Conservation (phyloP, 495 filamentous ascomycete genomes). For the Neurospora discreta region DNA sequence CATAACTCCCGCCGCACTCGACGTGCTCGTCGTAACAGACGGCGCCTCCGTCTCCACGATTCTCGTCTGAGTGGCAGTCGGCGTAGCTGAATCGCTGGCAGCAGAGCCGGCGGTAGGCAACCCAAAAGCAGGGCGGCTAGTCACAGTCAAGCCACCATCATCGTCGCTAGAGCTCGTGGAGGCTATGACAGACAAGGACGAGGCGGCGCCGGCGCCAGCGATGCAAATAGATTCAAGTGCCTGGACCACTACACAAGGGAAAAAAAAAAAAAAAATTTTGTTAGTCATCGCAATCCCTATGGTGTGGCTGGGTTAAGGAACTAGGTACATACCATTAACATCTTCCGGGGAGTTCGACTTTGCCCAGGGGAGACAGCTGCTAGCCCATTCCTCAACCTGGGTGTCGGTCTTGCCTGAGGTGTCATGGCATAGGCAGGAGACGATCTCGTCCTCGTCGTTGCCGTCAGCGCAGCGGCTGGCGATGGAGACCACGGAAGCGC, state of each 20-base stretch:
- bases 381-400: constrained; percentile 12
- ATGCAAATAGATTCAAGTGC: background rate
- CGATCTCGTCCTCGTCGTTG: background rate
- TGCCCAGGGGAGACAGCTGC: constrained; percentile 10
- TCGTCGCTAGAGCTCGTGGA: background rate
- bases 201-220: background rate
- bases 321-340: constrained; percentile 6
- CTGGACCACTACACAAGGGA: background rate
- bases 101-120: background rate
- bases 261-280: background rate
- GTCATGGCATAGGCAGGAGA: constrained; percentile 1
- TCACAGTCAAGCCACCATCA: background rate
- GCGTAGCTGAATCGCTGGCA: background rate
- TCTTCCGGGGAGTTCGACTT: constrained; percentile 5
- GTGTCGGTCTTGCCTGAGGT: constrained; percentile 10
- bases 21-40: background rate
- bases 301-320: too few relatives aligned
- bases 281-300: background rate
- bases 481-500: background rate
- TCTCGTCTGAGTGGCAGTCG: background rate
- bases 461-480: background rate
- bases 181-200: background rate
- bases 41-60: background rate
- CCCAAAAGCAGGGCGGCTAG: background rate
- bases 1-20: background rate